Percentiles rank a stretch among this genome's conserved stretches.
These are phyloP conservation scores for Penicillium subrubescens DNA, from an alignment of 495 filamentous ascomycete genomes.

Conservation along the genomic window DNA sequence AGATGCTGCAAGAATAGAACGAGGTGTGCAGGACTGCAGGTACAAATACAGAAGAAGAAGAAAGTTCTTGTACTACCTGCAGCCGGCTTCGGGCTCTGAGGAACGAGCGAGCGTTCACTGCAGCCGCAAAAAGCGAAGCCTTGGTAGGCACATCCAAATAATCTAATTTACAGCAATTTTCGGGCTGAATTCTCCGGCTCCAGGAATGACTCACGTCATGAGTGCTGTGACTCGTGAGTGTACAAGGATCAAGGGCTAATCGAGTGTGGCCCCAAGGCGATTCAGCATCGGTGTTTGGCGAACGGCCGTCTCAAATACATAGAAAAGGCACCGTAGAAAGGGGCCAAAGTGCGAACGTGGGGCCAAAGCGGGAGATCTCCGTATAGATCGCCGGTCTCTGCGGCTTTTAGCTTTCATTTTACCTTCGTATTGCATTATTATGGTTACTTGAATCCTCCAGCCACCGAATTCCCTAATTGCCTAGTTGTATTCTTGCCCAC, in stretches of 20 bases:
- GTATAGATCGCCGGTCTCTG: conserved; percentile 1
- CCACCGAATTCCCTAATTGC: not conserved
- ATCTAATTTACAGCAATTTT: not conserved
- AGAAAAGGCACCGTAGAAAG: too few species aligned
- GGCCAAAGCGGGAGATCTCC: not conserved
- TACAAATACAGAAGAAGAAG: not conserved
- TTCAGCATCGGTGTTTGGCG: not conserved
- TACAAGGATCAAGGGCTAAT: not conserved
- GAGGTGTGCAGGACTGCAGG: not conserved
- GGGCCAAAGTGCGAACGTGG: not conserved
- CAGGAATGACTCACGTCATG: not conserved
- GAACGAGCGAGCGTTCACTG: not conserved
- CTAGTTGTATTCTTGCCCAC: not conserved
- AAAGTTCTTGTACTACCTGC: not conserved
- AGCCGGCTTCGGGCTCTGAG: not conserved
- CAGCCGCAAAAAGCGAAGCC: not conserved
- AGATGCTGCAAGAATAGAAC: not conserved
- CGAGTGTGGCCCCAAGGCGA: too few species aligned
- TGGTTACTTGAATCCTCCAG: not conserved
- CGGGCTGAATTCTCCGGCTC: not conserved
- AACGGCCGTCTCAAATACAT: not conserved
- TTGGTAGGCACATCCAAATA: not conserved
- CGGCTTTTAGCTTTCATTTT: conserved; percentile 1
- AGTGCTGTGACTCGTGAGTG: not conserved
- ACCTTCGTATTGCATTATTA: not conserved